phyloP scores from a whole-genome alignment of 768 basidiomycete species.

The Piloderma croceum region DNA sequence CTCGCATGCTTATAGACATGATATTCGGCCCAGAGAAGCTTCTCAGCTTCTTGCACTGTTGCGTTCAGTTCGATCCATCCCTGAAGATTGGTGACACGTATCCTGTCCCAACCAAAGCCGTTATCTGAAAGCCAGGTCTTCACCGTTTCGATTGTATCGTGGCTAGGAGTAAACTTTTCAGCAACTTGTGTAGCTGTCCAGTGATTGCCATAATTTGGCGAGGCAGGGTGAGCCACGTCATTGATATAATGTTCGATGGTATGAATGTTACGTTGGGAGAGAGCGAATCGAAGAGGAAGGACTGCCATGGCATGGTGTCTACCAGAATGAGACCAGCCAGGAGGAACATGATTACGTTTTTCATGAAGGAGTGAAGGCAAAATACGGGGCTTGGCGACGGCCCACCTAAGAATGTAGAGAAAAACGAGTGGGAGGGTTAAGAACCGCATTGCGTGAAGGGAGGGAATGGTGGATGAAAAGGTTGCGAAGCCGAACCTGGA shows the following conservation, averaged over 20 bases:
- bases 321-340: conserved; percentile 36
- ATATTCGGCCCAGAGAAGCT: conserved; percentile 39
- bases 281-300: conserved; percentile 46
- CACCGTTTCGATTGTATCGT: conserved; percentile 37
- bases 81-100: conserved; percentile 34
- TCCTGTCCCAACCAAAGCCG: conserved; percentile 35
- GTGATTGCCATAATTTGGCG: conserved; percentile 45
- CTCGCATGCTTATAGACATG: conserved; percentile 35
- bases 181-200: conserved; percentile 40
- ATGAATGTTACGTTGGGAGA: conserved; percentile 42
- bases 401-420: too few species aligned
- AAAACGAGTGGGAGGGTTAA: too few species aligned
- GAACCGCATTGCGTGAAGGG: too few species aligned
- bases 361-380: conserved; percentile 40
- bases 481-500: too few species aligned
- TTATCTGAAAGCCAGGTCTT: conserved; percentile 37
- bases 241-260: conserved; percentile 40
- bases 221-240: conserved; percentile 47
- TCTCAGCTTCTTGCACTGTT: conserved; percentile 37
- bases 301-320: conserved; percentile 28
- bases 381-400: too few species aligned
- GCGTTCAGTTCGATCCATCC: conserved; percentile 36
- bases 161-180: conserved; percentile 40
- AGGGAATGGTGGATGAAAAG: too few species aligned
- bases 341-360: conserved; percentile 32